A percentile compares a stretch with the other conserved stretches of the same genome.
Conservation (phyloP, 352 stramenopile species). For the Aphanomyces stellatus region DNA sequence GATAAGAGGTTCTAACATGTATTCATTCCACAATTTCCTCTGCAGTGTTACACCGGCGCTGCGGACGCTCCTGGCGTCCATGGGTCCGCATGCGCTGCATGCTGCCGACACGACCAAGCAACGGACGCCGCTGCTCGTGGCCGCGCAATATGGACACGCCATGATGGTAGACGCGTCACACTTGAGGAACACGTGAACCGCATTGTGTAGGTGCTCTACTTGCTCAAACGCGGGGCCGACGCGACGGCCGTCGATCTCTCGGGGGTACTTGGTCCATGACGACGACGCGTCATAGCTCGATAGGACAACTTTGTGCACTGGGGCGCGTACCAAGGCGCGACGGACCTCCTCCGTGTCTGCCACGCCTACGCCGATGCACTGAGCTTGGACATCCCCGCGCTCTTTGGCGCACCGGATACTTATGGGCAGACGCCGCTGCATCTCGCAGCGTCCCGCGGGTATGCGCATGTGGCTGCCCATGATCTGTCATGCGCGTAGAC, state of each 20-base stretch:
- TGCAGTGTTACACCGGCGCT: no score
- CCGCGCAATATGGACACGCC: constrained; percentile 55
- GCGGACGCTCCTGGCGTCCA: constrained; percentile 39
- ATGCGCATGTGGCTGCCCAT: not conserved
- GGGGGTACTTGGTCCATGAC: not conserved
- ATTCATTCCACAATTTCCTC: no score
- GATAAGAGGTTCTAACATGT: no score
- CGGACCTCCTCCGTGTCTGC: constrained; percentile 74
- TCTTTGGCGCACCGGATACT: constrained; percentile 40
- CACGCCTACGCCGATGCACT: constrained; percentile 25
- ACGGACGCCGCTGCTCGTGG: constrained; percentile 62
- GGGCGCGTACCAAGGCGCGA: constrained; percentile 78
- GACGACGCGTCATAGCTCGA: not conserved
- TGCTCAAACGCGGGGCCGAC: constrained; percentile 61
- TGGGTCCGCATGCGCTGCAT: constrained; percentile 47
- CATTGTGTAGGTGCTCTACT: constrained; percentile 60
- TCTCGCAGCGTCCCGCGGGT: constrained; percentile 60
- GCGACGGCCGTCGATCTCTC: constrained; percentile 35
- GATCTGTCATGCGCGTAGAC: constrained; percentile 17
- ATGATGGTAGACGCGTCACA: not conserved
- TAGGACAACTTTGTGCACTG: constrained; percentile 77
- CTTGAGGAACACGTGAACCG: constrained; percentile 23
- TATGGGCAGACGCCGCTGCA: constrained; percentile 80
- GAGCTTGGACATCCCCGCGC: not conserved
- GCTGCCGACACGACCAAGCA: constrained; percentile 60